phyloP scores from a whole-genome alignment of 805 yeast species.

The Jamesozyma rosinii region DNA sequence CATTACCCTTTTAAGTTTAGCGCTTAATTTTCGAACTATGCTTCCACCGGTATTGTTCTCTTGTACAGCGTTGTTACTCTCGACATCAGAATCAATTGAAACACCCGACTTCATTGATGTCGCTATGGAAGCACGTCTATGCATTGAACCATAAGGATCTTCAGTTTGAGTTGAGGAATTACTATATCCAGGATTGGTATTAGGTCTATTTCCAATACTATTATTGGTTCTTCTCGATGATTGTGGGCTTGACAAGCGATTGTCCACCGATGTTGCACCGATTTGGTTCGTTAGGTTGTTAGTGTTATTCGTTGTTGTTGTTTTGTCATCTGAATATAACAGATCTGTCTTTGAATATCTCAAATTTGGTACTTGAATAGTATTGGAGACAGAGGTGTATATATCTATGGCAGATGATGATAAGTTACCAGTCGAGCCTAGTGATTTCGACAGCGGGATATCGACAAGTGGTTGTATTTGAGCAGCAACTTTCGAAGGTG shows the following conservation, averaged over 20 bases:
- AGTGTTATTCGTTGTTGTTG: too few species aligned
- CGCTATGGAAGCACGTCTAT: conserved; percentile 1
- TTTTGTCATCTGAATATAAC: too few species aligned
- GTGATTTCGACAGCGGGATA: not conserved
- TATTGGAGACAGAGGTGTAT: not conserved
- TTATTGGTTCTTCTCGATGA: not conserved
- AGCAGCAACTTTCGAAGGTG: not conserved
- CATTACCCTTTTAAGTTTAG: conserved; percentile 13
- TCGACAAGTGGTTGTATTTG: not conserved
- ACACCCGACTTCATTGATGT: conserved; percentile 1
- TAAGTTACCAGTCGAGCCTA: not conserved
- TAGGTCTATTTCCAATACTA: not conserved
- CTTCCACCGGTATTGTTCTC: conserved; percentile 16
- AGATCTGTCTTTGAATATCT: not conserved
- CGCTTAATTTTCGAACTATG: conserved; percentile 11
- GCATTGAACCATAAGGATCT: not conserved
- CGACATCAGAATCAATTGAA: conserved; percentile 3
- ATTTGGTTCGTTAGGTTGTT: too few species aligned
- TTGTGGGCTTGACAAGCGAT: not conserved
- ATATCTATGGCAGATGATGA: not conserved
- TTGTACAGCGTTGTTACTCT: conserved; percentile 1
- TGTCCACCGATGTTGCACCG: not conserved
- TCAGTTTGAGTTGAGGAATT: not conserved
- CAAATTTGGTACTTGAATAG: not conserved
- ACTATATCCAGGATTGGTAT: not conserved